Evolutionary conservation across 2,329 filamentous ascomycete species (phyloP).

Genomic region (Cytospora leucostoma): DNA sequence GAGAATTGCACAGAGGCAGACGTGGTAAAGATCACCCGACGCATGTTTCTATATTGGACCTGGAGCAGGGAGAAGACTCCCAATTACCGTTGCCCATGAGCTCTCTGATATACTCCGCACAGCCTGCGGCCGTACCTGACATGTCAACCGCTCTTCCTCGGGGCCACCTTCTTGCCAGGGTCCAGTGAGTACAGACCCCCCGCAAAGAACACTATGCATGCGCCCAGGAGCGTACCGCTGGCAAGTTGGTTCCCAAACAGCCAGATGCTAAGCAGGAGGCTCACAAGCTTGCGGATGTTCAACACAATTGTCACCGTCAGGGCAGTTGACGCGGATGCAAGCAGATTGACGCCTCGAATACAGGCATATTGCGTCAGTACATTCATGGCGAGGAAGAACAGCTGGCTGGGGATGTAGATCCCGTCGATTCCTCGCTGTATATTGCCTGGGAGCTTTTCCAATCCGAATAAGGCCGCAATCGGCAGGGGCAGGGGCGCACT

Average conservation of each 20-base stretch:
- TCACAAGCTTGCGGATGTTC: conserved; percentile 92
- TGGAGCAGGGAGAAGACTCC: conserved; percentile 18
- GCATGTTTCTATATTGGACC: conserved; percentile 22
- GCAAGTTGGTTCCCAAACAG: conserved; percentile 86
- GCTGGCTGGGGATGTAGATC: conserved; percentile 63
- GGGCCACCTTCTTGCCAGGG: conserved; percentile 43
- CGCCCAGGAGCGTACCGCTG: conserved; percentile 75
- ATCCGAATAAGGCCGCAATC: conserved; percentile 36
- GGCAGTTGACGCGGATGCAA: conserved; percentile 84
- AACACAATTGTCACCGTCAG: conserved; percentile 95
- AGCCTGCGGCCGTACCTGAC: background rate
- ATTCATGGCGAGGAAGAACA: conserved; percentile 72
- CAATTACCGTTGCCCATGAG: conserved; percentile 15
- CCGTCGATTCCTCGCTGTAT: conserved; percentile 42
- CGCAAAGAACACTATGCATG: conserved; percentile 82
- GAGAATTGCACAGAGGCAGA: background rate
- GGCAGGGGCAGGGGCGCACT: conserved; percentile 63
- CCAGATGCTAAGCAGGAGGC: conserved; percentile 87
- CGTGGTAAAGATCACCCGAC: background rate
- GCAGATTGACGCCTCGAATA: conserved; percentile 93
- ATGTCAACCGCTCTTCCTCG: conserved; percentile 35
- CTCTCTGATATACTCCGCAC: conserved; percentile 3
- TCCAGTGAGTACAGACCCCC: conserved; percentile 91
- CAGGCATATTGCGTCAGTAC: conserved; percentile 92
- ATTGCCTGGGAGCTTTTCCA: conserved; percentile 39